Conservation (phyloP, 1,284 basidiomycete genomes). For the Boletus albobrunnescens region DNA sequence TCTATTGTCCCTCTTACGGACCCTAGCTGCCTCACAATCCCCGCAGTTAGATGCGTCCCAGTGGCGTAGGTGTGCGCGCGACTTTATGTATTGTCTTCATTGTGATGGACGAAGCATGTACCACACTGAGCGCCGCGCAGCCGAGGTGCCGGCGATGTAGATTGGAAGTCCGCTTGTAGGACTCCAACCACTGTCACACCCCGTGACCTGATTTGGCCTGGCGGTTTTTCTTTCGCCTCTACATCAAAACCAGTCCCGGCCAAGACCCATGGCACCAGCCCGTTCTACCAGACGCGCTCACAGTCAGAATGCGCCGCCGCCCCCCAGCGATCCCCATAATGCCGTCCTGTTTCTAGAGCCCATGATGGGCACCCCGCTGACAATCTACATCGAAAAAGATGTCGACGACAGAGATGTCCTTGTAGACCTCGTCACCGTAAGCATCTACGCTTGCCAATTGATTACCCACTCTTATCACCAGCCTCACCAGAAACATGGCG, state of each 20-base stretch:
- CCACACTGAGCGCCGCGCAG: neutral
- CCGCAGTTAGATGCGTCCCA: neutral
- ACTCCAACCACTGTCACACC: constrained; percentile 38
- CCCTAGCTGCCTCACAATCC: neutral
- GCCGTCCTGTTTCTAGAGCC: constrained; percentile 67
- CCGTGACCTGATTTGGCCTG: constrained; percentile 18
- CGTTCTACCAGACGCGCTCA: constrained; percentile 53
- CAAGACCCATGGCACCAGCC: constrained; percentile 77
- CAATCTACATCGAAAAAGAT: constrained; percentile 75
- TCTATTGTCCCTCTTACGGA: neutral
- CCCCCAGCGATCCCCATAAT: constrained; percentile 30
- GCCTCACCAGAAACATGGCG: constrained; percentile 63
- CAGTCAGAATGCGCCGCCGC: constrained; percentile 18
- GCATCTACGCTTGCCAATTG: constrained; percentile 16
- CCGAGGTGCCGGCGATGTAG: constrained; percentile 7
- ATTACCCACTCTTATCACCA: constrained; percentile 6
- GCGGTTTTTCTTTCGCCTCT: constrained; percentile 26
- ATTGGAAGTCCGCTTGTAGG: constrained; percentile 29
- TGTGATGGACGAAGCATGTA: constrained; percentile 2
- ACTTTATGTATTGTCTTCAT: constrained; percentile 5
- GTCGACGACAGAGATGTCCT: constrained; percentile 64
- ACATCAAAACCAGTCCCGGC: constrained; percentile 33
- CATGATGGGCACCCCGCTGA: constrained; percentile 69
- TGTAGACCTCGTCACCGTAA: constrained; percentile 59
- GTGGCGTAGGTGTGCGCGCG: constrained; percentile 1